Base-by-base conservation (phyloP, 1,284 basidiomycete genomes). In the Naganishia sp. region DNA sequence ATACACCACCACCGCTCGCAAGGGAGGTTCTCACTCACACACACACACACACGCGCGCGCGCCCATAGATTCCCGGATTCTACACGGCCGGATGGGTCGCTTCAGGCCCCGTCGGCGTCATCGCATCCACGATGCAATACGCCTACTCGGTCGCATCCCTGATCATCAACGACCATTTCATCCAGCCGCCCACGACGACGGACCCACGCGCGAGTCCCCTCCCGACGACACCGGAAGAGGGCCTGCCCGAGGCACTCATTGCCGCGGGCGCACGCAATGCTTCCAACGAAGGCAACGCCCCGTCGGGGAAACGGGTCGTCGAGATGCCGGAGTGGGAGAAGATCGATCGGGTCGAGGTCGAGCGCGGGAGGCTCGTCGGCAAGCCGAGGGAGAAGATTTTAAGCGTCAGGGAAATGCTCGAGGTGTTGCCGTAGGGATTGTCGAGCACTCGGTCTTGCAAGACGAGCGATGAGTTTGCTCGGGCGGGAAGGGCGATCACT, bases 41-140 rank as follows among this genome's bases (percentile, higher is more conserved):
- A 21, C 21, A 21, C 21, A 21, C 21, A 21, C 21, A 21, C 21
- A 1, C 28, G 28, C 28, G 28, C 28, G 28, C 28, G 36, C 7
- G 7, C 10, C 36, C 2, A 39, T 39, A 81, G 75, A 70, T 84
- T 2, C 83, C 83, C 31, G 88, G 88, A 45, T 83, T 92, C n/a
- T 98, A 97, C 75, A 89, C 91, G 1, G 89, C 91, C 1, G 95
- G 95, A 2, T 99, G 96, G 96, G 88, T 92, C 0, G 90, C 93
- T 0, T 87, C 86, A 13, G 96, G 95, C 25, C 94, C 95, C 0
- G 88, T 87, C 53, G 95, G 96, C 6, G 94, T 99, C 15, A 85
- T 99, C 54, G 94, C 92, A 0, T 85, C 88, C 18, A 98, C 96
- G 28, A 94, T 99, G 93, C 87, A 92, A 78, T 86, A 97, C 77